These are phyloP conservation scores for Ogataea pilisensis DNA, from an alignment of 805 yeast genomes.

Conservation along the genomic window DNA sequence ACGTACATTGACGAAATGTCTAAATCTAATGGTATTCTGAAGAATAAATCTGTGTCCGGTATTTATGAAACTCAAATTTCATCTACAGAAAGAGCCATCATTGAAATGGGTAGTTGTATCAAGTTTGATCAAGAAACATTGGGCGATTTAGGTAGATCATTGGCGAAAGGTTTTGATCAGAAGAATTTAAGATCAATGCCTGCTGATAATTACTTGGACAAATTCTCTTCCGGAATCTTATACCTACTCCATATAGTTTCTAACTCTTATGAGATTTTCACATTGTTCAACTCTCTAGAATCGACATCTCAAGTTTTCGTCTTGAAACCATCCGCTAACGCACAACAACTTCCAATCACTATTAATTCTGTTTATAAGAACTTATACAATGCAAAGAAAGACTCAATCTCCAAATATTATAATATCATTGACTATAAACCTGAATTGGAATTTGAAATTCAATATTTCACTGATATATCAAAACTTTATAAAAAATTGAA, in stretches of 20 bases:
- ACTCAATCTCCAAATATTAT: conserved; percentile 37
- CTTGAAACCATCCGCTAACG: conserved; percentile 63
- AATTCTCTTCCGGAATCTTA: conserved; percentile 52
- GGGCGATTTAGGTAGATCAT: conserved; percentile 83
- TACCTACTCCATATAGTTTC: conserved; percentile 67
- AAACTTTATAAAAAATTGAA: conserved; percentile 59
- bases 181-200: conserved; percentile 48
- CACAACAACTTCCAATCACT: conserved; percentile 59
- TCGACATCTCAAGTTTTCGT: conserved; percentile 47
- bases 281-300: conserved; percentile 64
- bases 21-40: conserved; percentile 59
- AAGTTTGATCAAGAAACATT: conserved; percentile 63
- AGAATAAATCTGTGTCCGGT: conserved; percentile 57
- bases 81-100: conserved; percentile 66
- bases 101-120: conserved; percentile 74
- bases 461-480: conserved; percentile 49
- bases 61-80: conserved; percentile 73
- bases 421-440: conserved; percentile 50
- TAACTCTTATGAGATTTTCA: conserved; percentile 71
- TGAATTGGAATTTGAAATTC: conserved; percentile 49
- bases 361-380: conserved; percentile 54
- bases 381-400: conserved; percentile 43
- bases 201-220: conserved; percentile 48
- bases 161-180: conserved; percentile 77
- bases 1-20: conserved; percentile 51